Evolutionary conservation across 108 stramenopile species (phyloP).

Genomic region (Tribonema minus): DNA sequence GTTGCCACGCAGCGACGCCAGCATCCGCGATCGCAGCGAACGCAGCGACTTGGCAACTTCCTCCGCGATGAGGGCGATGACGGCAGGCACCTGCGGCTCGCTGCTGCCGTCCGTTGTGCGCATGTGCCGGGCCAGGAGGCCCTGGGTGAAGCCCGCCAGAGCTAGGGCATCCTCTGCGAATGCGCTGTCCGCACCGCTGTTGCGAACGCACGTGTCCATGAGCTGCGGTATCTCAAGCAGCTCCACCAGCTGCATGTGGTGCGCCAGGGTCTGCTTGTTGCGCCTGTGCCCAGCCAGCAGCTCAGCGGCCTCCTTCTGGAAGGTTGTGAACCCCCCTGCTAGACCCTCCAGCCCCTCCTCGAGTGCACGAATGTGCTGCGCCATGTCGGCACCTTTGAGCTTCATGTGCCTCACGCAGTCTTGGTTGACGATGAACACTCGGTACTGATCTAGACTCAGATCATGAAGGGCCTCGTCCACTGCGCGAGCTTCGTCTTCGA

Average conservation of each 20-base stretch:
- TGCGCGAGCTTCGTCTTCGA: neutral
- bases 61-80: constrained; percentile 36
- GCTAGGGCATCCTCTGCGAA: constrained; percentile 44
- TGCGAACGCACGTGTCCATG: constrained; percentile 49
- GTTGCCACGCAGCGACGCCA: constrained; percentile 31
- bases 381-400: constrained; percentile 18
- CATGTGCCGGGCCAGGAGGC: constrained; percentile 41
- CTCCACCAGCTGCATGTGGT: constrained; percentile 55
- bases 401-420: constrained; percentile 33
- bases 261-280: constrained; percentile 48
- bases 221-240: constrained; percentile 51
- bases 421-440: constrained; percentile 39
- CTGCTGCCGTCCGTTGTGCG: neutral
- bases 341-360: constrained; percentile 24
- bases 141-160: constrained; percentile 40
- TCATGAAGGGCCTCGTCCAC: constrained; percentile 15
- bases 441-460: constrained; percentile 30
- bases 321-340: constrained; percentile 8
- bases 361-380: constrained; percentile 7
- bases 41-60: constrained; percentile 31
- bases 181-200: neutral
- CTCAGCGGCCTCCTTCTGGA: constrained; percentile 34
- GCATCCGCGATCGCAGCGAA: constrained; percentile 35
- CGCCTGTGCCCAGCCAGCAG: constrained; percentile 40
- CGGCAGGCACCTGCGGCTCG: constrained; percentile 9